Percentiles rank a stretch among this genome's conserved stretches.
Evolutionary conservation across 192 early-diverging fungal species (phyloP).

Genomic region (Entomortierella lignicola): DNA sequence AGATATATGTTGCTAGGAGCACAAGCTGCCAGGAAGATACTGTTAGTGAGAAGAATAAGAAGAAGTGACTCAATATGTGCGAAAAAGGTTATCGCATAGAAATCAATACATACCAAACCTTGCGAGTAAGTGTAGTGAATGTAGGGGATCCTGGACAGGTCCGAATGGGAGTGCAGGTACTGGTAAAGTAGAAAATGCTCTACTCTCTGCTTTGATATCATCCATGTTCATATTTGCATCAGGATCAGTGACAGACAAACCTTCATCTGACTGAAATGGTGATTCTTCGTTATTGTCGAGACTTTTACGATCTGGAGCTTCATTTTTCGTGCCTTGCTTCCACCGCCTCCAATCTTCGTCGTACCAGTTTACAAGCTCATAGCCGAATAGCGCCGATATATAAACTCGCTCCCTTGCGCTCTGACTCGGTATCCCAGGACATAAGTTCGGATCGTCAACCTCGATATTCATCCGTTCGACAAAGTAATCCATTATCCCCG

Average conservation of each 20-base stretch:
- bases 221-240: slow-evolving; percentile 34
- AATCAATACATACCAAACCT: slow-evolving; percentile 50
- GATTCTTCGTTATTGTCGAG: slow-evolving; percentile 6
- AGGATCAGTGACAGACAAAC: slow-evolving; percentile 1
- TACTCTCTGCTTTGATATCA: slow-evolving; percentile 22
- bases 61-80: too few species aligned
- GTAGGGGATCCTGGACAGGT: slow-evolving; percentile 65
- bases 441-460: slow-evolving; percentile 34
- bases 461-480: slow-evolving; percentile 46
- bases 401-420: slow-evolving; percentile 13
- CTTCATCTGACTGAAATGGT: slow-evolving; percentile 14
- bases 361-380: slow-evolving; percentile 64
- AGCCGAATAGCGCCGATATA: slow-evolving; percentile 59
- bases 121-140: slow-evolving; percentile 56
- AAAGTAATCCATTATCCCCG: slow-evolving; percentile 54
- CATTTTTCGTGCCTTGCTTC: slow-evolving; percentile 13
- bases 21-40: slow-evolving; percentile 20
- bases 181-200: slow-evolving; percentile 11
- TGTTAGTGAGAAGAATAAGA: too few species aligned
- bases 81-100: background rate
- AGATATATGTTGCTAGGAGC: slow-evolving; percentile 46
- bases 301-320: slow-evolving; percentile 1
- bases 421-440: slow-evolving; percentile 4
- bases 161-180: slow-evolving; percentile 60
- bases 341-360: slow-evolving; percentile 67